phyloP scores from a whole-genome alignment of 2,329 filamentous ascomycete genomes.

The Rasamsonia emersonii region DNA sequence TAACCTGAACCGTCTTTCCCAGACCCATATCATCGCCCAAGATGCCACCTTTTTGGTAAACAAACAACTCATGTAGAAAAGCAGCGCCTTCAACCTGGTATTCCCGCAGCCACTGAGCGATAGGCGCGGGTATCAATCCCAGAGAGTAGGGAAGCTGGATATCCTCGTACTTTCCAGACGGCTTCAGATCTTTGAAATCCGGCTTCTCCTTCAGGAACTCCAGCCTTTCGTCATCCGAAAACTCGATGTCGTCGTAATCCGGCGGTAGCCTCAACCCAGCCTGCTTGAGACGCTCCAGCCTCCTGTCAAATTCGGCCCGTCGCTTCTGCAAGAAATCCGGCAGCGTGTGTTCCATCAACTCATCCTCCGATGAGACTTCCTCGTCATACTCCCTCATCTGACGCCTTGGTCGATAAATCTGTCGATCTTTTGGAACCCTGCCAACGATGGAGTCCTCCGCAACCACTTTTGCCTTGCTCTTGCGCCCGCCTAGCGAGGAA shows the following conservation, averaged over 20 bases:
- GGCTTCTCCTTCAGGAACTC: conserved; percentile 62
- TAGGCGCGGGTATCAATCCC: conserved; percentile 75
- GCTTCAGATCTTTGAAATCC: conserved; percentile 52
- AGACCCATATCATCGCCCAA: conserved; percentile 96
- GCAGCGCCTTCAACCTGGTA: conserved; percentile 81
- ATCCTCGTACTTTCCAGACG: conserved; percentile 63
- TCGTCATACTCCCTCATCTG: conserved; percentile 35
- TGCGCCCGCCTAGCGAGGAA: conserved; percentile 39
- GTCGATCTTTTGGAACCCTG: conserved; percentile 20
- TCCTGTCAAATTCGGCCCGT: conserved; percentile 59
- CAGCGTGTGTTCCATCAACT: conserved; percentile 50
- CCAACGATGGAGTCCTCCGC: conserved; percentile 30
- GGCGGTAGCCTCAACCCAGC: conserved; percentile 70
- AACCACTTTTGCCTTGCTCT: conserved; percentile 38
- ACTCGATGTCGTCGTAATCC: conserved; percentile 63
- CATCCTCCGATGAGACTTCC: conserved; percentile 44
- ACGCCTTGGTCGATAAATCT: conserved; percentile 14
- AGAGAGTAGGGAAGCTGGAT: conserved; percentile 66
- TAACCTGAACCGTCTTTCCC: conserved; percentile 94
- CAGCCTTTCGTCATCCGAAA: conserved; percentile 60
- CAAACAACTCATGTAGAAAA: conserved; percentile 81
- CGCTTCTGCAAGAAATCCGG: conserved; percentile 66
- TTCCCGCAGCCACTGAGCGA: conserved; percentile 83
- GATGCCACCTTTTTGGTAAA: conserved; percentile 83
- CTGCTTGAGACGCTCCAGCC: conserved; percentile 51